Evolutionary conservation across 176 grass and related monocot genomes (phyloP), one percentile per base, ranked within the genome.

Genomic region (Leersia perrieri): DNA sequence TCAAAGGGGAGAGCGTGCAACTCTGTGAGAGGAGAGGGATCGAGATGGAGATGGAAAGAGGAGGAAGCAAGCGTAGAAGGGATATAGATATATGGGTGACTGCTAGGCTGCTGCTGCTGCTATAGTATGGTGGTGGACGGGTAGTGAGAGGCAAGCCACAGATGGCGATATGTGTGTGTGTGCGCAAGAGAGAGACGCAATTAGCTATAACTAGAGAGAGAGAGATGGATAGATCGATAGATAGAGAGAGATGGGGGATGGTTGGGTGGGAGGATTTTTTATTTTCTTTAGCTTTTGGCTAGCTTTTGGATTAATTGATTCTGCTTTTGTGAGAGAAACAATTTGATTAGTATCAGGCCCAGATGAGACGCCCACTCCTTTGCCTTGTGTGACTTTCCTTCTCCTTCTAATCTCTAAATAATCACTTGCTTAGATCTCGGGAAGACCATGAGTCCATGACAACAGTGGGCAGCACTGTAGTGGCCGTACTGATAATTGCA

Each of bases 241-340:
- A 69, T 63, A 55, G 79, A 73, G 74, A 82, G 70, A 27, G 33
- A 41, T n/a, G n/a, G 76, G 44, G 65, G 75, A 58, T 80, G 29
- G 84, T 73, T 86, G 81, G 78, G 72, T 79, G 42, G 15, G 65
- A 65, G 60, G 33, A 9, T 53, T 62, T 81, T 87, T 85, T 22
- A 49, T 16, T 1, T 32, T 14, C 31, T 40, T 80, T 80, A 76
- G 12, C 70, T 78, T 72, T 86, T 65, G 66, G 44, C 18, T 78
- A 23, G 63, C 47, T 76, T 23, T 85, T 61, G 10, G 34, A 75
- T 87, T 81, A 87, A 81, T 81, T 85, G 35, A 70, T 64, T 45
- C 63, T 63, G 72, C 87, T 85, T 85, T 89, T 75, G 31, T 55
- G 69, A 84, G 30, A 84, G 82, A 76, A 85, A 79, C 68, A 36